Percentiles rank a stretch among this genome's conserved stretches.
phyloP scores from a whole-genome alignment of 805 yeast species.

The Metschnikowia corniflorae region DNA sequence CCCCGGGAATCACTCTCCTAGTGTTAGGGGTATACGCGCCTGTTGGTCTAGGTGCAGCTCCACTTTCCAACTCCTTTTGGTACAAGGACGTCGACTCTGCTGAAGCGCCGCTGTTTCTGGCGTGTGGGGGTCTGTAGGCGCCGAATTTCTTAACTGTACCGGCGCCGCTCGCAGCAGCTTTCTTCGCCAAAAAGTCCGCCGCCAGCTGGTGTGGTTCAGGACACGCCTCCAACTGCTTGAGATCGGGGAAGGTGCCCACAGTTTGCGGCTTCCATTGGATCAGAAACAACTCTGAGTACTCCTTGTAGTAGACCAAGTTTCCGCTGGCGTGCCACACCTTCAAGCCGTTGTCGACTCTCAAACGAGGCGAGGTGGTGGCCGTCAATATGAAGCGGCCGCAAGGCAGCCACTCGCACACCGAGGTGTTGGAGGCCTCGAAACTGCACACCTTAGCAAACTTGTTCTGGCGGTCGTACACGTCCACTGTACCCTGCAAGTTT shows the following conservation, averaged over 20 bases:
- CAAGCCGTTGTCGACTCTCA: slow-evolving; percentile 93
- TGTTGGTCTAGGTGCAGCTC: slow-evolving; percentile 13
- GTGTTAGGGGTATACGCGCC: slow-evolving; percentile 21
- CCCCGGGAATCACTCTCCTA: slow-evolving; percentile 53
- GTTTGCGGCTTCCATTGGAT: slow-evolving; percentile 82
- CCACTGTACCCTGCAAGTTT: slow-evolving; percentile 94
- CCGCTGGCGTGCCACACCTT: slow-evolving; percentile 94
- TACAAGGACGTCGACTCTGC: slow-evolving; percentile 49
- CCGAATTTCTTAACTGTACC: slow-evolving; percentile 57
- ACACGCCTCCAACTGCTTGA: slow-evolving; percentile 48
- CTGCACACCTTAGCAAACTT: slow-evolving; percentile 75
- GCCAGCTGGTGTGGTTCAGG: slow-evolving; percentile 74
- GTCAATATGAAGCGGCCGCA: slow-evolving; percentile 91
- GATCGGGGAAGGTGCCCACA: slow-evolving; percentile 50
- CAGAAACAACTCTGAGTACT: slow-evolving; percentile 74
- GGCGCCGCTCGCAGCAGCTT: slow-evolving; percentile 30
- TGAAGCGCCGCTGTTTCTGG: slow-evolving; percentile 47
- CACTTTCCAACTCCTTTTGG: slow-evolving; percentile 48
- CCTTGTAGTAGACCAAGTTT: slow-evolving; percentile 69
- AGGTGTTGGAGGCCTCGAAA: slow-evolving; percentile 89
- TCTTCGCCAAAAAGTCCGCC: slow-evolving; percentile 48
- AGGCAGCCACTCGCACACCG: slow-evolving; percentile 98
- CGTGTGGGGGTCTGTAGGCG: slow-evolving; percentile 97
- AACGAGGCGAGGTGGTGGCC: slow-evolving; percentile 95
- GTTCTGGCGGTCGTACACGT: slow-evolving; percentile 87